Conservation (phyloP, 2,329 filamentous ascomycete genomes). For the Ampelomyces quisqualis region DNA sequence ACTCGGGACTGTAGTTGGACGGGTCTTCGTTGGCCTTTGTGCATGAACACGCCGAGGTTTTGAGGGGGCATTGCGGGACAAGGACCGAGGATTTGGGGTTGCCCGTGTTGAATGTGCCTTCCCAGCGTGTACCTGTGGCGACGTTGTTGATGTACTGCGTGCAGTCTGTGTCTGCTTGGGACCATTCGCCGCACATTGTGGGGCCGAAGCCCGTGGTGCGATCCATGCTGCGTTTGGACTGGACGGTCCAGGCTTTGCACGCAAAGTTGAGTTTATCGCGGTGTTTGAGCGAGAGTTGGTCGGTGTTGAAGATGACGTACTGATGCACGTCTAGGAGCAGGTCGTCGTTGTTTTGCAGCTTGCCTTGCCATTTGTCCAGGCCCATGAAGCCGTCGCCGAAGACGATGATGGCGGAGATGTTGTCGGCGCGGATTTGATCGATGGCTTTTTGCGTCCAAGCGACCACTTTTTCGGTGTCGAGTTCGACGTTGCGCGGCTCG, state of each 20-base stretch:
- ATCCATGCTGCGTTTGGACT: slow-evolving; percentile 72
- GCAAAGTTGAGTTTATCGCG: slow-evolving; percentile 82
- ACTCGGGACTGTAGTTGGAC: slow-evolving; percentile 64
- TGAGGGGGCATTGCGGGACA: slow-evolving; percentile 71
- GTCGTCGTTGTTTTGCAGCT: slow-evolving; percentile 68
- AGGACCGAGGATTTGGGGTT: slow-evolving; percentile 63
- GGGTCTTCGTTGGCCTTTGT: slow-evolving; percentile 72
- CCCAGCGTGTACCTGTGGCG: slow-evolving; percentile 84
- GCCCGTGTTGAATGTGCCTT: slow-evolving; percentile 76
- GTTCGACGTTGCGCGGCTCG: slow-evolving; percentile 78
- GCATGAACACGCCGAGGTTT: slow-evolving; percentile 67
- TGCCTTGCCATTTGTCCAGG: slow-evolving; percentile 84
- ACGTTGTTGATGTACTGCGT: slow-evolving; percentile 85
- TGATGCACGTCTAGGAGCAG: slow-evolving; percentile 96
- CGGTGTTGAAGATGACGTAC: slow-evolving; percentile 95
- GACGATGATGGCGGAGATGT: slow-evolving; percentile 69
- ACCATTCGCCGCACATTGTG: slow-evolving; percentile 95
- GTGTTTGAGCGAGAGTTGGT: slow-evolving; percentile 80
- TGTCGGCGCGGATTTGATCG: slow-evolving; percentile 71
- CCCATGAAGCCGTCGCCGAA: slow-evolving; percentile 97
- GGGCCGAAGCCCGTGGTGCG: slow-evolving; percentile 81
- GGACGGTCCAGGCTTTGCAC: slow-evolving; percentile 81
- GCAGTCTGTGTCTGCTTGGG: slow-evolving; percentile 96
- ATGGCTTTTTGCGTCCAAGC: slow-evolving; percentile 78
- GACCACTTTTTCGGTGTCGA: slow-evolving; percentile 67